Conservation (phyloP, 441 rosid species). For the Syzygium malaccense region DNA sequence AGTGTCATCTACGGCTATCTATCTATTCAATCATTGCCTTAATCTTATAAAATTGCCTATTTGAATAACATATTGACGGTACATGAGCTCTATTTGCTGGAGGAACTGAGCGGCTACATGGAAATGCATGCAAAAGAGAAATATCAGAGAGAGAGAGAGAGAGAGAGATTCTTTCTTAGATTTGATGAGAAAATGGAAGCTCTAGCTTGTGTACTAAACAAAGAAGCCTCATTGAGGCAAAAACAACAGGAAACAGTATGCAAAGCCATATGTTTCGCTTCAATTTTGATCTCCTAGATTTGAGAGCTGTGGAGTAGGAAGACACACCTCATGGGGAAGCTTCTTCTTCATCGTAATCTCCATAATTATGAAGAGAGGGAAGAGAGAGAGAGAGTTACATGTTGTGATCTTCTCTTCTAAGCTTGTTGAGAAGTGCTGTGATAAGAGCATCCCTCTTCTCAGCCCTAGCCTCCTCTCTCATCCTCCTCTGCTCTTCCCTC, state of each 20-base stretch:
- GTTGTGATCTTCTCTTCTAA: constrained; percentile 42
- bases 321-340: constrained; percentile 29
- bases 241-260: background rate
- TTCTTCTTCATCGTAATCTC: background rate
- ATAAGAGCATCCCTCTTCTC: constrained; percentile 86
- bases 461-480: constrained; percentile 90
- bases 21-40: background rate
- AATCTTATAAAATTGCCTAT: background rate
- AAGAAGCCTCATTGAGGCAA: background rate
- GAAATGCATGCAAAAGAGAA: background rate
- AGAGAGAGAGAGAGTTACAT: background rate
- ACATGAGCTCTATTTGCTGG: background rate
- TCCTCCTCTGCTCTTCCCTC: constrained; percentile 77
- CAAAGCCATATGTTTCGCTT: background rate
- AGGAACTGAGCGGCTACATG: background rate
- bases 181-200: background rate
- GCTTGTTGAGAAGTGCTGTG: constrained; percentile 66
- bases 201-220: background rate
- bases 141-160: background rate
- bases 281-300: background rate
- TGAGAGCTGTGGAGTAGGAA: constrained; percentile 8
- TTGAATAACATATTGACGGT: background rate
- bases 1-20: background rate
- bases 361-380: background rate
- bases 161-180: background rate